phyloP scores from a whole-genome alignment of 345 rosid genomes.

The Linum tenue region DNA sequence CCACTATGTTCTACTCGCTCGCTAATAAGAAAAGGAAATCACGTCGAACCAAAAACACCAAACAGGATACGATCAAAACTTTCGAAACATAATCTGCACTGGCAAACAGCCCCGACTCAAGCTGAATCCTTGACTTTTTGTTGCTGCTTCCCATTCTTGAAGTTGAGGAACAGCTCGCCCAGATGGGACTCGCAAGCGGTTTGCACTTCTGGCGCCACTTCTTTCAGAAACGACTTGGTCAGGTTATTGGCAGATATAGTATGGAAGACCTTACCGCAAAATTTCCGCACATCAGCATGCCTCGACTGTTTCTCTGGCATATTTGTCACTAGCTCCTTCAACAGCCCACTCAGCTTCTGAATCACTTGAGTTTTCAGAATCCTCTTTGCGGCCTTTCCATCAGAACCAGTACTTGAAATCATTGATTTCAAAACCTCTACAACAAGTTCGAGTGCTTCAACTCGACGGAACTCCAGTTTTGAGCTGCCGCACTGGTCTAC shows the following conservation, averaged over 20 bases:
- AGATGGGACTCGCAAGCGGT: constrained; percentile 61
- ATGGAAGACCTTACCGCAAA: constrained; percentile 55
- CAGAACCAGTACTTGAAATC: constrained; percentile 26
- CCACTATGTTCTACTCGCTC: no score
- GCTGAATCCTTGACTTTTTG: no score
- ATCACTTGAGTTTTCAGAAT: constrained; percentile 36
- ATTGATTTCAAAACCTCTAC: constrained; percentile 50
- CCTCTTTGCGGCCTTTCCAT: constrained; percentile 43
- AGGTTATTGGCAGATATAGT: constrained; percentile 38
- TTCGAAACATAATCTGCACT: no score
- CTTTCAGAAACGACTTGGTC: constrained; percentile 49
- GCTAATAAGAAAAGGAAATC: no score
- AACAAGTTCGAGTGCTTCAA: constrained; percentile 71
- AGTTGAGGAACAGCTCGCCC: constrained; percentile 43
- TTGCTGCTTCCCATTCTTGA: constrained; percentile 33
- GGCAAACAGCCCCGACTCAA: no score
- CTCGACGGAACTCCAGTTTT: constrained; percentile 64
- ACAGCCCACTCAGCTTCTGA: constrained; percentile 38
- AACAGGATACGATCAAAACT: no score
- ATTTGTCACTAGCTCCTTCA: constrained; percentile 44
- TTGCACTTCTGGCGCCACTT: constrained; percentile 38
- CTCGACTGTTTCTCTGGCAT: constrained; percentile 65
- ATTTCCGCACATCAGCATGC: constrained; percentile 61
- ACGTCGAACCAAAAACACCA: no score
- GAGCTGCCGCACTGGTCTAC: constrained; percentile 51